These are phyloP conservation scores for Nothophoma quercina DNA, from an alignment of 2,329 filamentous ascomycete species.

Conservation along the genomic window DNA sequence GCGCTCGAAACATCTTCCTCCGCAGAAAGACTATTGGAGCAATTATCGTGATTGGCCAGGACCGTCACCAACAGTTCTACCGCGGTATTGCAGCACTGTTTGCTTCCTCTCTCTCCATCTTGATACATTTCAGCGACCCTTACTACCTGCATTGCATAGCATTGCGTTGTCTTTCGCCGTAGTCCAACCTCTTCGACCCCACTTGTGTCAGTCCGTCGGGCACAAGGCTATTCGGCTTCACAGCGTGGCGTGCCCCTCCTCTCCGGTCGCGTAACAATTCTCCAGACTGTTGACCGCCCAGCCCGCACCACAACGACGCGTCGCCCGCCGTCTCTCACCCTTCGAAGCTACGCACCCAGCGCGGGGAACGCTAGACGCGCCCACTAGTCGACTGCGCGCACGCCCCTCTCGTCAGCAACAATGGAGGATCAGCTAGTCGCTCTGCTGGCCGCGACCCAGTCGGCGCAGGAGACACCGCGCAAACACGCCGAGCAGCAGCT, in stretches of 20 bases:
- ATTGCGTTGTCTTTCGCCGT: constrained; percentile 5
- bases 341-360: no score
- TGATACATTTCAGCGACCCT: neutral
- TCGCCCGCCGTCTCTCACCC: constrained; percentile 20
- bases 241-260: constrained; percentile 34
- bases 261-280: constrained; percentile 34
- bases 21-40: constrained; percentile 7
- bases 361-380: constrained; percentile 39
- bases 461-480: constrained; percentile 75
- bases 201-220: constrained; percentile 11
- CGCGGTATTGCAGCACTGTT: neutral
- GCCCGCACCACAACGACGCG: constrained; percentile 32
- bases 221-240: constrained; percentile 19
- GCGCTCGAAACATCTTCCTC: neutral
- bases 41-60: constrained; percentile 13
- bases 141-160: constrained; percentile 4
- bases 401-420: constrained; percentile 31
- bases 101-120: constrained; percentile 1
- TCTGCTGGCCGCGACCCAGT: constrained; percentile 87
- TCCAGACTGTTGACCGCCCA: constrained; percentile 21
- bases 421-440: constrained; percentile 95
- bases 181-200: neutral
- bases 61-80: neutral
- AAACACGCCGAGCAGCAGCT: constrained; percentile 88
- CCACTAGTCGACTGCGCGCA: constrained; percentile 37